A percentile compares a stretch with the other conserved stretches of the same genome.
Evolutionary conservation across 768 basidiomycete genomes (phyloP).

Genomic region (Exidia glandulosa): DNA sequence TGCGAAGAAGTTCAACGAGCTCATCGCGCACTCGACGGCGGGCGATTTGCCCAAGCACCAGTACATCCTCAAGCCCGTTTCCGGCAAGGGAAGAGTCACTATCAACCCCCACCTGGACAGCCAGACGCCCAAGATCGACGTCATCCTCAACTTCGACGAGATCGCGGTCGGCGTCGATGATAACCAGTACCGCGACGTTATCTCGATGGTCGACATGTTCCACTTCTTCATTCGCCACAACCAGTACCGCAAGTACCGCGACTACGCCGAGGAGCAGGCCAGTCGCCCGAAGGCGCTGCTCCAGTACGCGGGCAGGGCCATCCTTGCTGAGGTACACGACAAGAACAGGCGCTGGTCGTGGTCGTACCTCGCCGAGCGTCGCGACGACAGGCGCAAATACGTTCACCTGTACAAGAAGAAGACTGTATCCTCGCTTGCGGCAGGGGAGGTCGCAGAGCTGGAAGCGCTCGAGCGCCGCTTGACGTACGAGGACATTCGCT

Average conservation of each 20-base stretch:
- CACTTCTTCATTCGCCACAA: constrained; percentile 84
- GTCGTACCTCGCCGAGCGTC: constrained; percentile 76
- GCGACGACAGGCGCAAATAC: constrained; percentile 80
- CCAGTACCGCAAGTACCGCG: constrained; percentile 78
- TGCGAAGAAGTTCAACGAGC: constrained; percentile 58
- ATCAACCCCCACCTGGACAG: constrained; percentile 72
- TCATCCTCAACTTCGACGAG: constrained; percentile 81
- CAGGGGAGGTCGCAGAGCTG: constrained; percentile 34
- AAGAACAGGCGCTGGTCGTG: constrained; percentile 82
- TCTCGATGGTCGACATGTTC: constrained; percentile 92
- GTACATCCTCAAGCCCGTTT: constrained; percentile 90
- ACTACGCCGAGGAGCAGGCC: constrained; percentile 41
- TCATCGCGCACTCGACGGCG: constrained; percentile 43
- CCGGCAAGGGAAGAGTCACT: constrained; percentile 84
- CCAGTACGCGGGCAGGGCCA: constrained; percentile 68
- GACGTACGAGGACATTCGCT: constrained; percentile 88
- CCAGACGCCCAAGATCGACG: constrained; percentile 74
- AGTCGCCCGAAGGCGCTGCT: constrained; percentile 62
- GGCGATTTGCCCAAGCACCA: constrained; percentile 55
- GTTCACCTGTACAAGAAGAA: constrained; percentile 78
- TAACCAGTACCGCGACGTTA: constrained; percentile 87
- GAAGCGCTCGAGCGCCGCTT: constrained; percentile 70
- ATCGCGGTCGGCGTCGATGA: constrained; percentile 87
- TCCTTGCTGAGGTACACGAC: constrained; percentile 74
- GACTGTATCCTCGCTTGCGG: constrained; percentile 39